Percentiles rank a stretch among this genome's conserved stretches.
Conservation (phyloP, 257 asterid genomes). For the Nicotiana tabacum region DNA sequence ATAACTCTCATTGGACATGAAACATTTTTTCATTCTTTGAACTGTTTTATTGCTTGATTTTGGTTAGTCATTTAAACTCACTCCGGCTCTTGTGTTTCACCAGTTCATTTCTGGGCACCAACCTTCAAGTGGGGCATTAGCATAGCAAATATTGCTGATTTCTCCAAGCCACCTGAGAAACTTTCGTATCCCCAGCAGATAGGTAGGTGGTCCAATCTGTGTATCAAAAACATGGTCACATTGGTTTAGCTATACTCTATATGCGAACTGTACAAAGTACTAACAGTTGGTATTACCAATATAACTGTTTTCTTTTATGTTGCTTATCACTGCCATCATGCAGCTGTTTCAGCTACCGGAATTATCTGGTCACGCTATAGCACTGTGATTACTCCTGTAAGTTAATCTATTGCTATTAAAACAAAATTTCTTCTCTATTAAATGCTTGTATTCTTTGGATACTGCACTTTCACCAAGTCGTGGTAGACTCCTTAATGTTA, state of each 20-base stretch:
- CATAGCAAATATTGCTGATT: slow-evolving; percentile 68
- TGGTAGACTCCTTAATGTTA: no score
- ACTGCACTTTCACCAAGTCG: no score
- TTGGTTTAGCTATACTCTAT: not conserved
- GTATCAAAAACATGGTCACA: slow-evolving; percentile 5
- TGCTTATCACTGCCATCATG: not conserved
- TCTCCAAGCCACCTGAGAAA: slow-evolving; percentile 61
- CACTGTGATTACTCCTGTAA: slow-evolving; percentile 64
- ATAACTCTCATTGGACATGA: no score
- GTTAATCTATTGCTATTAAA: slow-evolving; percentile 10
- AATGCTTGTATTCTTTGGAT: no score
- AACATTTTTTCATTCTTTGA: no score
- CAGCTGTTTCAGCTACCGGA: slow-evolving; percentile 75
- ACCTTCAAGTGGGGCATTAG: slow-evolving; percentile 84
- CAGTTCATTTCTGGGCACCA: slow-evolving; percentile 83
- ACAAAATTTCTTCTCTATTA: no score
- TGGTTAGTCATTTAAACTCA: not conserved
- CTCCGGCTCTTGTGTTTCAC: not conserved
- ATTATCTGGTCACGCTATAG: slow-evolving; percentile 76
- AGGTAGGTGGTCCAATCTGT: slow-evolving; percentile 19
- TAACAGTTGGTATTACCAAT: no score
- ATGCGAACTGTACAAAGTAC: no score
- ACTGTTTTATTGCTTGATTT: not conserved
- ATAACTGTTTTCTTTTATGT: no score
- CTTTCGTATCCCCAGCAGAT: slow-evolving; percentile 66